These are phyloP conservation scores for Gossypium gossypioides DNA, from an alignment of 441 rosid genomes.

Conservation along the genomic window DNA sequence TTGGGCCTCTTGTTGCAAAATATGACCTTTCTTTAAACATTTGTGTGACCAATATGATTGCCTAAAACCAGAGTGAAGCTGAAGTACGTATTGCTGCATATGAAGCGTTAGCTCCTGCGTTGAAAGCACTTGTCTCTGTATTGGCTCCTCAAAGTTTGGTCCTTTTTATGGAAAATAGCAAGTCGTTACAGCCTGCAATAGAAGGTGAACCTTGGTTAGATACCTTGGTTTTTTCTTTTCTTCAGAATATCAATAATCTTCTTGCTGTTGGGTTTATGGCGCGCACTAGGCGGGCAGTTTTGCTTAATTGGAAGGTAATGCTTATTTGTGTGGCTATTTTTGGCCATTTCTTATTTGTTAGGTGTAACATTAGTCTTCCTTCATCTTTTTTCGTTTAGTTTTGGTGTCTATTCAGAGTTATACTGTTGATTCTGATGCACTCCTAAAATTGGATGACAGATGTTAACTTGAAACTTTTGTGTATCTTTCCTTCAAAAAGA, in stretches of 20 bases:
- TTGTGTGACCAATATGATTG: conserved; percentile 21
- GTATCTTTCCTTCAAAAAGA: too few species aligned
- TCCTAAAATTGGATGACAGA: not conserved
- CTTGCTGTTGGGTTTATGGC: conserved; percentile 60
- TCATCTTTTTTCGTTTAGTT: not conserved
- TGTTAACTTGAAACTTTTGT: not conserved
- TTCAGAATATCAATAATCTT: conserved; percentile 61
- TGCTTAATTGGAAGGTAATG: conserved; percentile 82
- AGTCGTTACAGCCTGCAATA: conserved; percentile 22
- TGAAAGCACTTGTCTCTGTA: conserved; percentile 41
- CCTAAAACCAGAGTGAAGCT: conserved; percentile 50
- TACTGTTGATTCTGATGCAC: not conserved
- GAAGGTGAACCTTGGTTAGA: conserved; percentile 50
- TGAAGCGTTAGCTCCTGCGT: conserved; percentile 59
- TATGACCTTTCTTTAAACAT: conserved; percentile 2
- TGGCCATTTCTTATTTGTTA: not conserved
- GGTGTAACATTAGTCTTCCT: not conserved
- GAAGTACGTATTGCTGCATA: conserved; percentile 71
- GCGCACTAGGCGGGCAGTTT: conserved; percentile 66
- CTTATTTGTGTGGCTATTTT: not conserved
- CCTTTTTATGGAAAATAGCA: conserved; percentile 36
- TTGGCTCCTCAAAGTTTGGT: conserved; percentile 45
- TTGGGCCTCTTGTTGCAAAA: conserved; percentile 11
- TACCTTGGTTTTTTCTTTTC: conserved; percentile 53
- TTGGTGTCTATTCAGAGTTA: not conserved